A percentile compares a stretch with the other conserved stretches of the same genome.
These are phyloP conservation scores for Exophiala mesophila DNA, from an alignment of 2,329 filamentous ascomycete species.

Conservation along the genomic window DNA sequence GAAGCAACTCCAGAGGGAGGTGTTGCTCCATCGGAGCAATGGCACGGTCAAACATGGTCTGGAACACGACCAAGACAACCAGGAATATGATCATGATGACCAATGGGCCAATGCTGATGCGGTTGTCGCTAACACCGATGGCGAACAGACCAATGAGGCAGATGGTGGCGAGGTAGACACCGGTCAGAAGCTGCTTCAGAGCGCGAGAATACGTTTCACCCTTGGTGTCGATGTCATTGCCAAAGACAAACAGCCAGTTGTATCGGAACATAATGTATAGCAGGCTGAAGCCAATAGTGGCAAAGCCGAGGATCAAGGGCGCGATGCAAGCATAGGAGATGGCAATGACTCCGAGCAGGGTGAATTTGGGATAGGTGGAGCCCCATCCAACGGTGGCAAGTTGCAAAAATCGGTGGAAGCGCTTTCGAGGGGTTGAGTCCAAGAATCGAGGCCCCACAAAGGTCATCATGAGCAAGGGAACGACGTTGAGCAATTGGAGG, in stretches of 20 bases:
- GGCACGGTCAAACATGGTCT: slow-evolving; percentile 52
- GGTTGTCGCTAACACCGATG: slow-evolving; percentile 46
- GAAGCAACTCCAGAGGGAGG: slow-evolving; percentile 61
- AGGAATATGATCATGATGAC: slow-evolving; percentile 73
- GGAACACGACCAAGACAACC: slow-evolving; percentile 69
- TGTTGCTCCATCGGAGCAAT: slow-evolving; percentile 51
- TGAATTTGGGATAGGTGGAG: slow-evolving; percentile 74
- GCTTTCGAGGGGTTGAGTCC: slow-evolving; percentile 62
- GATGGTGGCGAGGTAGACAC: slow-evolving; percentile 76
- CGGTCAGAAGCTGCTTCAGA: slow-evolving; percentile 75
- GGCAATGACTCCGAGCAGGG: slow-evolving; percentile 81
- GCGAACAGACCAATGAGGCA: slow-evolving; percentile 83
- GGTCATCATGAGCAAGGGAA: slow-evolving; percentile 21
- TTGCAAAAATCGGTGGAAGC: slow-evolving; percentile 69
- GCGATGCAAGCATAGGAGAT: slow-evolving; percentile 84
- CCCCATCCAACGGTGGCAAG: slow-evolving; percentile 79
- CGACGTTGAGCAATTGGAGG: slow-evolving; percentile 47
- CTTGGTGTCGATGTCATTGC: slow-evolving; percentile 77
- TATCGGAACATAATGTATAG: slow-evolving; percentile 88
- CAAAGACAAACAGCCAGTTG: slow-evolving; percentile 81
- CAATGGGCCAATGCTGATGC: slow-evolving; percentile 55
- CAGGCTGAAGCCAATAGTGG: slow-evolving; percentile 68
- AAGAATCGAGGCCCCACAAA: slow-evolving; percentile 21
- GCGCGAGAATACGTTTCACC: slow-evolving; percentile 83
- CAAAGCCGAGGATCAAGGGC: slow-evolving; percentile 76